Percentiles rank a stretch among this genome's conserved stretches.
These are phyloP conservation scores for Gossypium longicalyx DNA, from an alignment of 345 rosid species.

Conservation along the genomic window DNA sequence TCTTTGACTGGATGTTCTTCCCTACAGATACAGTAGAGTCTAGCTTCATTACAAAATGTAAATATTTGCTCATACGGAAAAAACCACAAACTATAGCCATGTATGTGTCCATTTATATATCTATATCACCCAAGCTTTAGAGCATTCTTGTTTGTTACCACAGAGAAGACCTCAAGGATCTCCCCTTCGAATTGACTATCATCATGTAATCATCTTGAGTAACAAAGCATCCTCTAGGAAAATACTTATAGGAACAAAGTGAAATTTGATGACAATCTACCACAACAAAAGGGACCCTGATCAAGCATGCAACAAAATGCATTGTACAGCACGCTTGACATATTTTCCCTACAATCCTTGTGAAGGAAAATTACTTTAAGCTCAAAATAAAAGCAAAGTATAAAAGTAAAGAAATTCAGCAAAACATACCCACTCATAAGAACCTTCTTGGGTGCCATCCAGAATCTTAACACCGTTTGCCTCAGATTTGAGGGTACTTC, in stretches of 20 bases:
- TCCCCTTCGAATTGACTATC: background rate
- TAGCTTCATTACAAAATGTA: background rate
- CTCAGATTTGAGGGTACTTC: constrained; percentile 67
- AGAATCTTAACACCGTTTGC: constrained; percentile 60
- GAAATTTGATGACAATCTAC: background rate
- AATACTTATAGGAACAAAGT: background rate
- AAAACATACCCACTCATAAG: constrained; percentile 91
- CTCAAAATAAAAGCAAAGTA: background rate
- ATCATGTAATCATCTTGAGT: background rate
- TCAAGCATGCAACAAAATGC: background rate
- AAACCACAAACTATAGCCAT: background rate
- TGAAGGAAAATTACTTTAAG: background rate
- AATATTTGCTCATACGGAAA: background rate
- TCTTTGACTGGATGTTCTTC: background rate
- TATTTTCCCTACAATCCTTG: background rate
- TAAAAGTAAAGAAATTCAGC: background rate
- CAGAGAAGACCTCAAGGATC: background rate
- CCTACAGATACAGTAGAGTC: background rate
- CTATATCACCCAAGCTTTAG: background rate
- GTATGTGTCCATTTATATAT: background rate
- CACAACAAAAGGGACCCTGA: background rate
- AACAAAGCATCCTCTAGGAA: background rate
- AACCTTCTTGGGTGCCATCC: constrained; percentile 96
- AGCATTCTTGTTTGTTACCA: background rate
- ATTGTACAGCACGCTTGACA: background rate